These are phyloP conservation scores for Annulohypoxylon bovei DNA, from an alignment of 495 filamentous ascomycete genomes.

Conservation along the genomic window DNA sequence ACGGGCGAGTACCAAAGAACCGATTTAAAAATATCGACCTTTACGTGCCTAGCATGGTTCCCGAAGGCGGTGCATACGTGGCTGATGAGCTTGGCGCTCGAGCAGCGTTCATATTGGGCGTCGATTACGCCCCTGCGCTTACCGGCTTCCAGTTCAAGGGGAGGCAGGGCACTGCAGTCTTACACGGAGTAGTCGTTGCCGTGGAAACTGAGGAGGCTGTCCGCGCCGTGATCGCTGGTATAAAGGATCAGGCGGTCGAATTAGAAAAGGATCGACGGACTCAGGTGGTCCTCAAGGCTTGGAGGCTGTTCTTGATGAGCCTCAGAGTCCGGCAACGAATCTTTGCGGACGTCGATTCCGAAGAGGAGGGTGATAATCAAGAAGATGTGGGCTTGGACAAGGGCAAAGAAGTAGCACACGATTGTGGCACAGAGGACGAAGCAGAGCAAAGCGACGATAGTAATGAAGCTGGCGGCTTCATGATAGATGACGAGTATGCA, in stretches of 20 bases:
- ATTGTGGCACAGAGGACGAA: constrained; percentile 23
- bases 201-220: constrained; percentile 75
- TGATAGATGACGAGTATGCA: constrained; percentile 44
- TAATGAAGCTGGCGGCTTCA: constrained; percentile 49
- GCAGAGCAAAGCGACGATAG: constrained; percentile 30
- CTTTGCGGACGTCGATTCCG: constrained; percentile 59
- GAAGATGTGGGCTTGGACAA: constrained; percentile 26
- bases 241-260: constrained; percentile 69
- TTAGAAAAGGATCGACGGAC: constrained; percentile 65
- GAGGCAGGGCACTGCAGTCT: constrained; percentile 79
- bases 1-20: constrained; percentile 84
- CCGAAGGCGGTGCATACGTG: constrained; percentile 76
- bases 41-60: constrained; percentile 93
- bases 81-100: constrained; percentile 69
- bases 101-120: constrained; percentile 78
- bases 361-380: constrained; percentile 39
- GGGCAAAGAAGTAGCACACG: constrained; percentile 23
- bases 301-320: constrained; percentile 79
- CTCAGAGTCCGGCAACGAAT: constrained; percentile 83
- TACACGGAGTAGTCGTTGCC: constrained; percentile 80
- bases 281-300: constrained; percentile 70
- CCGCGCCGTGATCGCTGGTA: constrained; percentile 68
- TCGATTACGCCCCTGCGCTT: constrained; percentile 90
- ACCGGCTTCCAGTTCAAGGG: constrained; percentile 90
- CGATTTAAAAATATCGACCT: constrained; percentile 89